These are phyloP conservation scores for Fraxinus sp. DNA, from an alignment of 305 asterid genomes.

Conservation along the genomic window DNA sequence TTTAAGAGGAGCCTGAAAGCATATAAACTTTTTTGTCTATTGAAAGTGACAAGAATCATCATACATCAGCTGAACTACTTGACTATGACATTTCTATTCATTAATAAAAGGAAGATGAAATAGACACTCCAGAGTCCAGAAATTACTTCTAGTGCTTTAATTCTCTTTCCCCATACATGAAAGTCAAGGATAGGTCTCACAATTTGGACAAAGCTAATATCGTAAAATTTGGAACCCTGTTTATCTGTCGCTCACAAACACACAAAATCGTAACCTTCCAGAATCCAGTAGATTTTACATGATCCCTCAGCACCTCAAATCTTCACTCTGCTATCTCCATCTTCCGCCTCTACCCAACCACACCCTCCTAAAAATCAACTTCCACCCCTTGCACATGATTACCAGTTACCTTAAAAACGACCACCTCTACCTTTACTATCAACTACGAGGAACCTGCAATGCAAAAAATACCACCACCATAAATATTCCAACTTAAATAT, in stretches of 20 bases:
- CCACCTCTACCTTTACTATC: background rate
- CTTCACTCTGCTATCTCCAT: background rate
- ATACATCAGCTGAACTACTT: background rate
- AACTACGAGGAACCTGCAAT: background rate
- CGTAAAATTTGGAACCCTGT: background rate
- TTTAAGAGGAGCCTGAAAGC: conserved; percentile 12
- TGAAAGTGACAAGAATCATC: background rate
- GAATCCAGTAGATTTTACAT: background rate
- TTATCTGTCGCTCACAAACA: background rate
- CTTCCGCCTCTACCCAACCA: background rate
- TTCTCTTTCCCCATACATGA: background rate
- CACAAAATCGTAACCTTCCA: background rate
- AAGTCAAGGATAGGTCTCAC: background rate
- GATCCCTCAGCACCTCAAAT: background rate
- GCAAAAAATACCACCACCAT: background rate
- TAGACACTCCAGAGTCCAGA: background rate
- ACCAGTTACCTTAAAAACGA: background rate
- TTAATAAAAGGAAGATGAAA: background rate
- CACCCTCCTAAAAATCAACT: background rate
- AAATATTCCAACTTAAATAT: background rate
- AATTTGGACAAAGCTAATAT: background rate
- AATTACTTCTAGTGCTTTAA: background rate
- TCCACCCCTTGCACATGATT: background rate
- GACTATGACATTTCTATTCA: background rate
- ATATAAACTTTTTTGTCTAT: background rate